A percentile compares a stretch with the other conserved stretches of the same genome.
Conservation (phyloP, 2,329 filamentous ascomycete genomes). For the Westerdykella aurantiaca region DNA sequence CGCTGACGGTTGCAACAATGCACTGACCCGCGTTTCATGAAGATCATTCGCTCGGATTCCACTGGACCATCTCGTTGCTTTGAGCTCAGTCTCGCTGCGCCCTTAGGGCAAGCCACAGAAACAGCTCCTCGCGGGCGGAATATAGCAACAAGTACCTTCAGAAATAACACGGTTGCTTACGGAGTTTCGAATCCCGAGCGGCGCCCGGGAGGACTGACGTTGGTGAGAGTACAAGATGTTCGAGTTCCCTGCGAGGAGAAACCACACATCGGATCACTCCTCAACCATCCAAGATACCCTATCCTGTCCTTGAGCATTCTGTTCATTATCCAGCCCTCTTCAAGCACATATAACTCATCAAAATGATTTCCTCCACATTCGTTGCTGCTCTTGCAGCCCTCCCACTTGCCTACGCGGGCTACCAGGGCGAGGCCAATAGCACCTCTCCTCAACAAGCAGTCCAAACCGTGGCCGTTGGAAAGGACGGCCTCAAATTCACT, state of each 20-base stretch:
- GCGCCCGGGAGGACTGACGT: neutral
- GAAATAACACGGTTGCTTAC: slow-evolving; percentile 3
- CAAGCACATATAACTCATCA: slow-evolving; percentile 3
- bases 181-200: neutral
- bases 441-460: slow-evolving; percentile 1
- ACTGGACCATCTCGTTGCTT: neutral
- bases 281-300: slow-evolving; percentile 1
- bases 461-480: slow-evolving; percentile 24
- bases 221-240: slow-evolving; percentile 7
- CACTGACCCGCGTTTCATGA: neutral
- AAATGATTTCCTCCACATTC: slow-evolving; percentile 13
- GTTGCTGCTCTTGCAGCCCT: slow-evolving; percentile 10
- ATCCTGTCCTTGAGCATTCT: slow-evolving; percentile 1
- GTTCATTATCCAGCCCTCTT: neutral
- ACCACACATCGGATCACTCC: neutral
- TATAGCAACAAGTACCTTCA: slow-evolving; percentile 2
- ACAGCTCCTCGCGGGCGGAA: slow-evolving; percentile 11
- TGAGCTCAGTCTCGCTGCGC: neutral
- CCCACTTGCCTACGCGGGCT: slow-evolving; percentile 13
- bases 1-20: neutral
- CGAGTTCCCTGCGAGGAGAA: neutral
- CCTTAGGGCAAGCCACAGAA: neutral
- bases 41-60: too few relatives aligned
- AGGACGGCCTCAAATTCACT: slow-evolving; percentile 19
- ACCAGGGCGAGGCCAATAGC: neutral